Evolutionary conservation across 768 basidiomycete genomes (phyloP).

Genomic region (Dioszegia aurantiaca): DNA sequence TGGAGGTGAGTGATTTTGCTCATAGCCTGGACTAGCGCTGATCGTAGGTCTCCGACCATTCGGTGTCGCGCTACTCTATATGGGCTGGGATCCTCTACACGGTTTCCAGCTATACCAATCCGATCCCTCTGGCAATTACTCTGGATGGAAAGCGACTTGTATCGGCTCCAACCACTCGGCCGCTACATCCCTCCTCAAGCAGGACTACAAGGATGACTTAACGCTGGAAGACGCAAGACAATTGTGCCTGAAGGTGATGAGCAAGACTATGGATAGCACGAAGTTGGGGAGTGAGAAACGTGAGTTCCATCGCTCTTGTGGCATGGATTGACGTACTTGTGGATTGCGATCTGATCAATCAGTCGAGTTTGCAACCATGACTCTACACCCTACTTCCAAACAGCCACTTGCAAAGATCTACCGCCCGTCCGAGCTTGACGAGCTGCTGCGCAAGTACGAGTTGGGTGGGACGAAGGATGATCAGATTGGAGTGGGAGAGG

Average conservation of each 20-base stretch:
- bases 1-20: constrained; percentile 63
- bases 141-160: constrained; percentile 96
- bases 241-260: constrained; percentile 91
- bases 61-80: constrained; percentile 93
- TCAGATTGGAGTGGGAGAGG: constrained; percentile 46
- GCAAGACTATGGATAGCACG: constrained; percentile 99
- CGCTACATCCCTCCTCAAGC: constrained; percentile 66
- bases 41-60: constrained; percentile 88
- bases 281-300: constrained; percentile 94
- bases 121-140: constrained; percentile 97
- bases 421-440: constrained; percentile 81
- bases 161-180: constrained; percentile 94
- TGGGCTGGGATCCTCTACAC: constrained; percentile 94
- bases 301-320: constrained; percentile 54
- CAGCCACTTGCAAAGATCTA: constrained; percentile 88
- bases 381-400: constrained; percentile 71
- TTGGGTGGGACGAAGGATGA: constrained; percentile 79
- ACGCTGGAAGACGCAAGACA: constrained; percentile 84
- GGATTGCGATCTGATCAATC: neutral
- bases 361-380: constrained; percentile 97
- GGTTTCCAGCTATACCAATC: constrained; percentile 97
- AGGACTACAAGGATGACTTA: constrained; percentile 97
- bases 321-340: neutral
- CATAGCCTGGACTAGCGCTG: neutral
- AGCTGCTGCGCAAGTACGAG: constrained; percentile 70